Percentiles rank a stretch among this genome's conserved stretches.
phyloP scores from a whole-genome alignment of 805 yeast genomes.

The Spathaspora gorwiae region DNA sequence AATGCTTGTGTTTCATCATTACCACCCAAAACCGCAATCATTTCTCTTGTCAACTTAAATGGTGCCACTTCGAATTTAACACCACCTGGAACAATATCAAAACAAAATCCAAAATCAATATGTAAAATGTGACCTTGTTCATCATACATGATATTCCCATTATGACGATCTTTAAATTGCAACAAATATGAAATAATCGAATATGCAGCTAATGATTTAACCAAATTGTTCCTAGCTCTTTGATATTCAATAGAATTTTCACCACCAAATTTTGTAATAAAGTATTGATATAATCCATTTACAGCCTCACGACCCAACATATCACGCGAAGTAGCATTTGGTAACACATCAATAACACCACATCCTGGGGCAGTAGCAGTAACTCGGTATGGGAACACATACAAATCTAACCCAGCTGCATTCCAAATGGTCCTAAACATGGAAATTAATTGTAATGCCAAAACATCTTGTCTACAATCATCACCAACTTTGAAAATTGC shows the following conservation, averaged over 20 bases:
- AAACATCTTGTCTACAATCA: slow-evolving; percentile 96
- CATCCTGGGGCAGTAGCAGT: slow-evolving; percentile 99
- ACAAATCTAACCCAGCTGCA: slow-evolving; percentile 81
- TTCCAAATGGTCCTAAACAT: slow-evolving; percentile 90
- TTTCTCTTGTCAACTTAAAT: slow-evolving; percentile 91
- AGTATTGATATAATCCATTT: slow-evolving; percentile 91
- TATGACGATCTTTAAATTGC: slow-evolving; percentile 96
- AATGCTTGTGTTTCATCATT: slow-evolving; percentile 77
- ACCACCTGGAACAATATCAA: slow-evolving; percentile 98
- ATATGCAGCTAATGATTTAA: slow-evolving; percentile 91
- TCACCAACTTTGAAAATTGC: slow-evolving; percentile 99
- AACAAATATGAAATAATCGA: slow-evolving; percentile 84
- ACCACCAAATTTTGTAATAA: slow-evolving; percentile 89
- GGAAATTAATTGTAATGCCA: slow-evolving; percentile 87
- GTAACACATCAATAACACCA: slow-evolving; percentile 97
- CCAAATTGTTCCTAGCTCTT: slow-evolving; percentile 85
- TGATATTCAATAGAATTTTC: slow-evolving; percentile 87
- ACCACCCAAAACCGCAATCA: slow-evolving; percentile 97
- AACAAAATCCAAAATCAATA: slow-evolving; percentile 97
- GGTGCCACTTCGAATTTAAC: slow-evolving; percentile 98
- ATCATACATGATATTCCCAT: slow-evolving; percentile 96
- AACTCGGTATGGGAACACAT: slow-evolving; percentile 88
- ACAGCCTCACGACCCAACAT: slow-evolving; percentile 99
- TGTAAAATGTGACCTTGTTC: slow-evolving; percentile 92
- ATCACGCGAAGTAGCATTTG: slow-evolving; percentile 92